Conservation (phyloP, 2,329 filamentous ascomycete genomes). For the Helotiales sp. region DNA sequence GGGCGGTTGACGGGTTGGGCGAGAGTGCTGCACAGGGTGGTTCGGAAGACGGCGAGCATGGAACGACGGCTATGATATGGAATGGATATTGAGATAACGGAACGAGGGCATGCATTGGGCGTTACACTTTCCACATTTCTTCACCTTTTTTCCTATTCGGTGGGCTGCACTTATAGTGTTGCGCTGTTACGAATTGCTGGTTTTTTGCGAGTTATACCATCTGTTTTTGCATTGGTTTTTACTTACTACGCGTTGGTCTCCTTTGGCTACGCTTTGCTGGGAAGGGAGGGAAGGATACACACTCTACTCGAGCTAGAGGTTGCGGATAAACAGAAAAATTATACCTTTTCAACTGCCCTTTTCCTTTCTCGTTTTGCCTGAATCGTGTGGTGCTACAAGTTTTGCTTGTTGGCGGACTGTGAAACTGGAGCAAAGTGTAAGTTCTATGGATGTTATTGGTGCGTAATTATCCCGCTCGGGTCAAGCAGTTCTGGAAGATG, state of each 20-base stretch:
- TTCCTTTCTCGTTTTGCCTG: too few relatives aligned
- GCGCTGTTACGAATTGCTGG: background rate
- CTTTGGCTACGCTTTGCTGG: constrained; percentile 4
- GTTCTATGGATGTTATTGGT: too few relatives aligned
- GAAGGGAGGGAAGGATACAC: background rate
- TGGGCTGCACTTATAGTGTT: constrained; percentile 1
- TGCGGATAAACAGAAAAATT: background rate
- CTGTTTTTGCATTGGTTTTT: constrained; percentile 2
- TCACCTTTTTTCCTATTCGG: background rate
- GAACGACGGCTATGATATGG: background rate
- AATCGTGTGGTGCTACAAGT: too few relatives aligned
- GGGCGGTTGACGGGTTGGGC: background rate
- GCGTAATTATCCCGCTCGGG: too few relatives aligned
- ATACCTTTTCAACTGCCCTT: background rate
- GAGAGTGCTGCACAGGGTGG: background rate
- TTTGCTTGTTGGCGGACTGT: too few relatives aligned
- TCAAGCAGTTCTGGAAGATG: too few relatives aligned
- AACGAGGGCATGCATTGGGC: constrained; percentile 11
- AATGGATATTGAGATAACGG: background rate
- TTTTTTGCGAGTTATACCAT: constrained; percentile 9
- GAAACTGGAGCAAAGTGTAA: too few relatives aligned
- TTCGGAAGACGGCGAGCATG: background rate
- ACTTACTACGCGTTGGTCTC: background rate
- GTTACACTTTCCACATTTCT: constrained; percentile 4
- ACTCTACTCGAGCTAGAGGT: background rate